Percentiles rank a stretch among this genome's conserved stretches.
Conservation (phyloP, 108 stramenopile genomes). For the Cyclotella cryptica region DNA sequence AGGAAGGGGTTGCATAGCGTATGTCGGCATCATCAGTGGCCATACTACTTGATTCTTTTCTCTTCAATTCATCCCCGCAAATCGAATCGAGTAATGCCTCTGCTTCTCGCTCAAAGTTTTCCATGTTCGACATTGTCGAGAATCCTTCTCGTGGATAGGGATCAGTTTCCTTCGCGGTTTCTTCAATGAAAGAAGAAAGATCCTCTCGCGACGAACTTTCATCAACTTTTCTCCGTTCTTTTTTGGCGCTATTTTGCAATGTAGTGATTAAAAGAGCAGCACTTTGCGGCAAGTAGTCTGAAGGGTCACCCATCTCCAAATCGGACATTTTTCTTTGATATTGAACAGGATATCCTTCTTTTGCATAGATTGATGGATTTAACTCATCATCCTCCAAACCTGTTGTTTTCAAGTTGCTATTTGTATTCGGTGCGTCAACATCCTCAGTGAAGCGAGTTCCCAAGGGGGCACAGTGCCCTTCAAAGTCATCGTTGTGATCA, state of each 20-base stretch:
- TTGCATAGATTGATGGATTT: not conserved
- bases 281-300: conserved; percentile 44
- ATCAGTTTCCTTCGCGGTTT: conserved; percentile 1
- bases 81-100: conserved; percentile 38
- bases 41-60: not conserved
- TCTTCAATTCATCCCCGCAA: conserved; percentile 17
- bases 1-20: not conserved
- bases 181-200: conserved; percentile 19
- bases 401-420: conserved; percentile 23
- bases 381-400: conserved; percentile 15
- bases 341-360: not conserved
- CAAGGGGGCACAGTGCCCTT: conserved; percentile 18
- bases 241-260: conserved; percentile 24
- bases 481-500: conserved; percentile 7
- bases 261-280: conserved; percentile 37
- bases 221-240: not conserved
- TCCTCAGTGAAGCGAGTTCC: conserved; percentile 1
- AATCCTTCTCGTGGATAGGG: not conserved
- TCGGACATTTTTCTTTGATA: conserved; percentile 3
- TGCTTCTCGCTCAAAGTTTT: conserved; percentile 28
- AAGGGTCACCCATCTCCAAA: conserved; percentile 30
- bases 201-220: not conserved
- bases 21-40: not conserved
- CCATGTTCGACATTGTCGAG: conserved; percentile 5
- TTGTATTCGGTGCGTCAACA: not conserved